These are phyloP conservation scores for Puccinia hordei DNA, from an alignment of 1,284 basidiomycete genomes.

Conservation along the genomic window DNA sequence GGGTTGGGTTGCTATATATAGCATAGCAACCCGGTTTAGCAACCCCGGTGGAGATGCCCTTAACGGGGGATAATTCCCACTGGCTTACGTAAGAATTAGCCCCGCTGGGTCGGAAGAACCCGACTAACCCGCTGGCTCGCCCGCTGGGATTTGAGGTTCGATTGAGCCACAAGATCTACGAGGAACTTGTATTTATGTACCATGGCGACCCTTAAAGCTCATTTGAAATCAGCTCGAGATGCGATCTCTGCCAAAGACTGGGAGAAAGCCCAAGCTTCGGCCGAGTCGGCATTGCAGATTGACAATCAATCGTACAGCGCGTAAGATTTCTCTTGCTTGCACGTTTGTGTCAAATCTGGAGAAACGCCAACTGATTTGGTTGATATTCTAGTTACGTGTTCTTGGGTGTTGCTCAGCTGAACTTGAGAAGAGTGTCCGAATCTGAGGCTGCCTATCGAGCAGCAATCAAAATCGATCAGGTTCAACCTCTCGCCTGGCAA, in stretches of 20 bases:
- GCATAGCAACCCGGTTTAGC: too few relatives aligned
- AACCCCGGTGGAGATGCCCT: too few relatives aligned
- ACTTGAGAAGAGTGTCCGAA: slow-evolving; percentile 24
- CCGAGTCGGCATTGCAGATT: slow-evolving; percentile 12
- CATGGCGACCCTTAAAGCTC: slow-evolving; percentile 46
- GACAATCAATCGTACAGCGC: slow-evolving; percentile 38
- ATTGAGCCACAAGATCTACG: too few relatives aligned
- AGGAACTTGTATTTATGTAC: too few relatives aligned
- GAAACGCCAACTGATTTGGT: not conserved
- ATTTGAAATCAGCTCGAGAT: slow-evolving; percentile 35
- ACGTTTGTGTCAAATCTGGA: not conserved
- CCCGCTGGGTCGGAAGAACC: too few relatives aligned
- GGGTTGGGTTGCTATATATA: too few relatives aligned
- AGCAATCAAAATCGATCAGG: slow-evolving; percentile 36
- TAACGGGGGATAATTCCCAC: too few relatives aligned
- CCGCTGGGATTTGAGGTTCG: too few relatives aligned
- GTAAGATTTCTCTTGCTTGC: not conserved
- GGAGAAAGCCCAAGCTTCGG: slow-evolving; percentile 16
- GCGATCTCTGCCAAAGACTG: slow-evolving; percentile 42
- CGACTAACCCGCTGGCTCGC: too few relatives aligned
- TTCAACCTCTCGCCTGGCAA: slow-evolving; percentile 47
- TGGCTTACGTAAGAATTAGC: too few relatives aligned
- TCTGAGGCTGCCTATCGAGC: slow-evolving; percentile 37
- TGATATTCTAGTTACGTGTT: slow-evolving; percentile 36
- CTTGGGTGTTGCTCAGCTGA: slow-evolving; percentile 38